Evolutionary conservation across 768 basidiomycete genomes (phyloP).

Genomic region (Boletus edulis): DNA sequence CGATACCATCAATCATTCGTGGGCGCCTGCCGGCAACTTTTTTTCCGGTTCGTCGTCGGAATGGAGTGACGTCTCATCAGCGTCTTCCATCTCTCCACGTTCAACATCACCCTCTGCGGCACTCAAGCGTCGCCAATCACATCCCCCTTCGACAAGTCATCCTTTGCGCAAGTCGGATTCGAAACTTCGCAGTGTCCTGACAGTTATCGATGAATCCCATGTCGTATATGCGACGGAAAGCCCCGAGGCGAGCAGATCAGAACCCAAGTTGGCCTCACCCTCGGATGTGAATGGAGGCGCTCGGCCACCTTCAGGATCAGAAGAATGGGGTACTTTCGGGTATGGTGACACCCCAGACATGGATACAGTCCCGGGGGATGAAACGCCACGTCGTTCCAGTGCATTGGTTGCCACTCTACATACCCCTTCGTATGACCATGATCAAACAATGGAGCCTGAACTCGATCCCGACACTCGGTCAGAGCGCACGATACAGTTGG

Average conservation of each 20-base stretch:
- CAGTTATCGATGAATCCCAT: constrained; percentile 65
- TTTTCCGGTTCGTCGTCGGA: constrained; percentile 53
- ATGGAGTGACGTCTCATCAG: constrained; percentile 48
- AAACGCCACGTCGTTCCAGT: constrained; percentile 46
- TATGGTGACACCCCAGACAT: constrained; percentile 40
- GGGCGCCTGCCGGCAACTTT: constrained; percentile 48
- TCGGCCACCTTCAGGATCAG: constrained; percentile 24
- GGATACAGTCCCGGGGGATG: constrained; percentile 33
- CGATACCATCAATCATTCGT: constrained; percentile 39
- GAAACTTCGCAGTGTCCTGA: constrained; percentile 70
- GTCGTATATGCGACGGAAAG: constrained; percentile 32
- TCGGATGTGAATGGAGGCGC: constrained; percentile 29
- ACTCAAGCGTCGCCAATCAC: constrained; percentile 49
- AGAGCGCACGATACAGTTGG: constrained; percentile 29
- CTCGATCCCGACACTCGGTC: constrained; percentile 20
- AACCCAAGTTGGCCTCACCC: constrained; percentile 24
- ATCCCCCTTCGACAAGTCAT: constrained; percentile 40
- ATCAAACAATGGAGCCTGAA: constrained; percentile 18
- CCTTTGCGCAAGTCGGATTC: constrained; percentile 55
- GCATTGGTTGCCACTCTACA: constrained; percentile 21
- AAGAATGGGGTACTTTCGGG: constrained; percentile 40
- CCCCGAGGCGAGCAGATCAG: constrained; percentile 14
- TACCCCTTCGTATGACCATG: constrained; percentile 22
- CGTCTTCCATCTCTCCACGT: constrained; percentile 43
- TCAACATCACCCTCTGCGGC: constrained; percentile 50